Base-by-base conservation (phyloP, 2,329 filamentous ascomycete species). In the Fusarium sp. region DNA sequence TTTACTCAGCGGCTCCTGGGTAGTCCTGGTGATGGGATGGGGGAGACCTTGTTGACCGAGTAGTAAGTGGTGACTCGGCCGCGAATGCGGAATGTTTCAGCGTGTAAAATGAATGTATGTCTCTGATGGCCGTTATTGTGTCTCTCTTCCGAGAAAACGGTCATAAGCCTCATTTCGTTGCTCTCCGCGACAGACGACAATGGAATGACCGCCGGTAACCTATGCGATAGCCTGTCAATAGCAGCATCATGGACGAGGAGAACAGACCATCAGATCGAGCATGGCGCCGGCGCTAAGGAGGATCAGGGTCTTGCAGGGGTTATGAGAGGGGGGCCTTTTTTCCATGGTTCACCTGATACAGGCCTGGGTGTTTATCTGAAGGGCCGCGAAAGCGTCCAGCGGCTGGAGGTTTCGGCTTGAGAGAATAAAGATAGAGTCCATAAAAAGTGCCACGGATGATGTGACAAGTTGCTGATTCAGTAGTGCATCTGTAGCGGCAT, bases 301-400 rank as follows among this genome's bases (percentile, higher is more conserved):
- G 45, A 27, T 72, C 71, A 74, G 72, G 72, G 72, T 75, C 72
- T 70, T 70, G 62, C 72, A 75, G 71, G 71, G 70, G 65, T 31
- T n/a, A 31, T 54, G 18, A 31, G 47, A n/a, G 27, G 18, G 47
- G 47, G 45, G 31, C 11, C 10, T 29, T 42, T 13, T 40, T 52
- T 11, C 16, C 52, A 54, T 67, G 38, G 50, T 52, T 64, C 59
- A 38, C 47, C 50, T 37, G 56, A 70, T 70, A 70, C 47, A 58
- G 62, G 42, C 52, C 45, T 72, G 58, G 38, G 67, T 50, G 52
- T 24, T 60, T 24, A 24, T 38, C 56, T 57, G 54, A 58, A 37
- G 31, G 52, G 52, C 52, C 34, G 4, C 35, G 8, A 40, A 50
- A 54, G 27, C 6, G 47, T 52, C 18, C 24, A 54, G 27, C 47